Evolutionary conservation across 495 filamentous ascomycete species (phyloP).

Genomic region (Penicillium daleae): DNA sequence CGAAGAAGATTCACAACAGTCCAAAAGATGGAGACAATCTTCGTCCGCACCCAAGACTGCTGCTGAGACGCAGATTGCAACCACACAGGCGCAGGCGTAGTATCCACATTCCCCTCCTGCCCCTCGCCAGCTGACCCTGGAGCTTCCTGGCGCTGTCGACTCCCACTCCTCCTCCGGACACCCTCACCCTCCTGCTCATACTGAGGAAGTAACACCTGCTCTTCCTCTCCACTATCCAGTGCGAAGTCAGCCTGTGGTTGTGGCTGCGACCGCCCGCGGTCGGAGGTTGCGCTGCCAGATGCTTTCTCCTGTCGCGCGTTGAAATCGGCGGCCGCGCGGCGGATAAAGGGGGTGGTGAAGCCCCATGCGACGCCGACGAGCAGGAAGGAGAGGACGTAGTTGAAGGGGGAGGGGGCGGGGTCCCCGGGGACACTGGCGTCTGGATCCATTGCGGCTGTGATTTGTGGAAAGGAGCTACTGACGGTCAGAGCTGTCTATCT

Average conservation of each 20-base stretch:
- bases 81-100: conserved; percentile 32
- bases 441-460: conserved; percentile 33
- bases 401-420: conserved; percentile 70
- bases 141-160: conserved; percentile 11
- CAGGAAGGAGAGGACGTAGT: conserved; percentile 85
- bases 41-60: conserved; percentile 55
- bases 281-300: conserved; percentile 4
- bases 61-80: conserved; percentile 20
- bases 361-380: conserved; percentile 91
- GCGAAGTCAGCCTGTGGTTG: neutral
- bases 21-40: conserved; percentile 62
- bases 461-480: no score
- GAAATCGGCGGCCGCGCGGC: conserved; percentile 61
- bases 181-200: conserved; percentile 17
- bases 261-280: conserved; percentile 20
- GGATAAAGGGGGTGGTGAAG: conserved; percentile 63
- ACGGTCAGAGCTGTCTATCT: neutral
- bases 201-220: conserved; percentile 29
- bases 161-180: conserved; percentile 26
- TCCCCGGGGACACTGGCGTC: conserved; percentile 35
- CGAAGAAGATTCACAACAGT: conserved; percentile 77
- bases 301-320: conserved; percentile 51
- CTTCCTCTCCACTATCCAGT: conserved; percentile 12
- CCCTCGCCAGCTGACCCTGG: neutral
- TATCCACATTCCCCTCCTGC: conserved; percentile 27